Conservation (phyloP, 768 basidiomycete genomes). For the Dioszegia hungarica region DNA sequence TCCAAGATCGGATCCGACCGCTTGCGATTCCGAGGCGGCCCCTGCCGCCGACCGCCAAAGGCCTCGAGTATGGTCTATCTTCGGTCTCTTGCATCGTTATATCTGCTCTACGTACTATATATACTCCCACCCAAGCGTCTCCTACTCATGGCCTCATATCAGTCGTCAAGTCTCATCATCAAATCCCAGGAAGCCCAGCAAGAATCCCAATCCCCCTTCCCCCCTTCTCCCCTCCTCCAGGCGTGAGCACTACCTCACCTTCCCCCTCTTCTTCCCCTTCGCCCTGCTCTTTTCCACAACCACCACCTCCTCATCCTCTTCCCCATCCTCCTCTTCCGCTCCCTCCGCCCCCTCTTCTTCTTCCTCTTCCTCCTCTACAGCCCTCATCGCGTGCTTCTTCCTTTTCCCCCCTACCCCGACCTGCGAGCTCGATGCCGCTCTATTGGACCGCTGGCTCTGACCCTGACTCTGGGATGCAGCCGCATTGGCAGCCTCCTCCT, state of each 20-base stretch:
- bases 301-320: constrained; percentile 8
- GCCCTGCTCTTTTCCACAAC: neutral
- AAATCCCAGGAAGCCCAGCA: too few species aligned
- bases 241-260: neutral
- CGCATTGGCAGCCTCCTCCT: constrained; percentile 13
- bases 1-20: too few species aligned
- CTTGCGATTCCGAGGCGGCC: too few species aligned
- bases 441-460: neutral
- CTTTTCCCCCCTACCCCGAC: neutral
- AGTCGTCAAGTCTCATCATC: too few species aligned
- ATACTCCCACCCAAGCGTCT: too few species aligned
- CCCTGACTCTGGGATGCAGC: neutral
- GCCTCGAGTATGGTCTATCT: too few species aligned
- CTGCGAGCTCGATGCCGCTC: neutral
- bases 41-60: too few species aligned
- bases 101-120: too few species aligned
- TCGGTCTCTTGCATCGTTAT: too few species aligned
- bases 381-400: neutral
- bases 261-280: neutral
- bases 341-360: constrained; percentile 5
- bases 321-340: constrained; percentile 9
- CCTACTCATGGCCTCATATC: too few species aligned
- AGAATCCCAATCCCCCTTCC: too few species aligned
- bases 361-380: constrained; percentile 1
- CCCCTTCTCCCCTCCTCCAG: too few species aligned